phyloP scores from a whole-genome alignment of 257 asterid genomes.

The Asclepias syriaca region DNA sequence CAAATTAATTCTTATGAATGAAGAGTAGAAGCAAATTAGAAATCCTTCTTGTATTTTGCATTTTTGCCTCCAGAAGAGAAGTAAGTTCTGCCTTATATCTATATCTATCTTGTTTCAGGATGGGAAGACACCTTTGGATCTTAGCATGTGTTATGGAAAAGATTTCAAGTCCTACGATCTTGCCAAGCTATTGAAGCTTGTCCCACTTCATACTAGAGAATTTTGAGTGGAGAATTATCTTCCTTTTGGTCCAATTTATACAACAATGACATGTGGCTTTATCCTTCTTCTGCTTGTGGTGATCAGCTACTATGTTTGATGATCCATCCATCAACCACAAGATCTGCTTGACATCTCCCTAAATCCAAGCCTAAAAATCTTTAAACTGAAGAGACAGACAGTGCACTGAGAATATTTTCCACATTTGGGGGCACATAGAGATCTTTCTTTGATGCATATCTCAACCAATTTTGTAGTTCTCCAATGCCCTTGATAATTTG shows the following conservation, averaged over 20 bases:
- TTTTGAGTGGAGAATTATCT: conserved; percentile 19
- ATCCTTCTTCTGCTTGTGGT: not conserved
- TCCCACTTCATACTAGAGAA: conserved; percentile 48
- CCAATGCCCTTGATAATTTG: too few relatives aligned
- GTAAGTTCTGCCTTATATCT: not conserved
- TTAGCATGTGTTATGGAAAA: conserved; percentile 81
- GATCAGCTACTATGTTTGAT: not conserved
- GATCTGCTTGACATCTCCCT: too few relatives aligned
- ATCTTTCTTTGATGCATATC: too few relatives aligned
- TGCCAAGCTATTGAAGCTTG: conserved; percentile 75
- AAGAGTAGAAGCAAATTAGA: not conserved
- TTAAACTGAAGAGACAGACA: too few relatives aligned
- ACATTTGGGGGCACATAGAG: too few relatives aligned
- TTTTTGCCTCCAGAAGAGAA: not conserved
- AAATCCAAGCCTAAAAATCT: too few relatives aligned
- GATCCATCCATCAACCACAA: too few relatives aligned
- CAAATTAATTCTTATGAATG: not conserved
- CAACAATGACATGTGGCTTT: not conserved
- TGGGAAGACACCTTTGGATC: conserved; percentile 66
- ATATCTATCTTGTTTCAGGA: conserved; percentile 34
- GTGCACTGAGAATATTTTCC: too few relatives aligned
- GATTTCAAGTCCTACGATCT: conserved; percentile 93
- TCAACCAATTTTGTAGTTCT: too few relatives aligned
- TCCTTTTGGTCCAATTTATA: not conserved
- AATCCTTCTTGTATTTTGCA: not conserved